Percentiles rank a stretch among this genome's conserved stretches.
phyloP scores from a whole-genome alignment of 2,329 filamentous ascomycete species.

The Botryotinia convoluta region DNA sequence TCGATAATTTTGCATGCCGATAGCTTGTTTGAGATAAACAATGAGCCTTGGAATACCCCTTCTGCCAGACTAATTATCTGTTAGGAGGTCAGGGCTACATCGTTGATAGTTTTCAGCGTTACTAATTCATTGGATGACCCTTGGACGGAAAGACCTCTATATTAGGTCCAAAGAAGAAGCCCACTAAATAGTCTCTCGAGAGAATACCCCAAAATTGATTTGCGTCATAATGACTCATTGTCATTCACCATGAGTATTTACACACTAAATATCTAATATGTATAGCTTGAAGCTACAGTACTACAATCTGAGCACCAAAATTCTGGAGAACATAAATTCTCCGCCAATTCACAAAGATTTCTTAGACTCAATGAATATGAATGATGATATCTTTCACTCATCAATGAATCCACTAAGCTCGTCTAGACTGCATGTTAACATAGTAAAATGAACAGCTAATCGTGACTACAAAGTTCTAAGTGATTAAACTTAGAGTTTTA shows the following conservation, averaged over 20 bases:
- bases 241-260: not conserved
- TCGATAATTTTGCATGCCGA: not conserved
- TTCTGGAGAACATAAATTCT: not conserved
- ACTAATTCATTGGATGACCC: not conserved
- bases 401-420: not conserved
- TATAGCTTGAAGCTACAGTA: not conserved
- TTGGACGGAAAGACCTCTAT: not conserved
- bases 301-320: accelerated
- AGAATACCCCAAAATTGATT: not conserved
- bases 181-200: not conserved
- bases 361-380: not conserved
- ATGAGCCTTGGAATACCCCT: not conserved
- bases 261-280: not conserved
- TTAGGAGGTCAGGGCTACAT: not conserved
- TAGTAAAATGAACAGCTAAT: not conserved
- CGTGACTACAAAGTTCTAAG: not conserved
- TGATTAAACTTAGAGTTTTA: not conserved
- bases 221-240: not conserved
- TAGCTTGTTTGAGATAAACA: not conserved
- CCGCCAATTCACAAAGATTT: not conserved
- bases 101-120: not conserved
- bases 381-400: not conserved
- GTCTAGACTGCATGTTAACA: not conserved
- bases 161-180: not conserved
- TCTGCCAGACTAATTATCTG: no score